These are phyloP conservation scores for Tanacetum coccineum DNA, from an alignment of 129 eudicot species.

Conservation along the genomic window DNA sequence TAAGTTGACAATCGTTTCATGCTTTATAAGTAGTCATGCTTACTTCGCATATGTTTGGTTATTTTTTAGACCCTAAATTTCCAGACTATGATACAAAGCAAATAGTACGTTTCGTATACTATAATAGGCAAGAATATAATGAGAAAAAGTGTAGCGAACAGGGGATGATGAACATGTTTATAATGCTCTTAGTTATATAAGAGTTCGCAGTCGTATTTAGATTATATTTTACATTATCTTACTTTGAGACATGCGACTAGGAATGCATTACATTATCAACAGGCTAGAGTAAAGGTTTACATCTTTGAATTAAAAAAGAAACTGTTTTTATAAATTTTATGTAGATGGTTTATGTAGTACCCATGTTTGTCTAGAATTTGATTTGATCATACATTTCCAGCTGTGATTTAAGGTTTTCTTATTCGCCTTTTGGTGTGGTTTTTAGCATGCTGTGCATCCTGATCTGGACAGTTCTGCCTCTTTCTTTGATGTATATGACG, in stretches of 20 bases:
- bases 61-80: neutral
- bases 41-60: neutral
- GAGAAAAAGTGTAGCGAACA: no score
- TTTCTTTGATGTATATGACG: constrained; percentile 97
- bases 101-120: neutral
- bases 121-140: no score
- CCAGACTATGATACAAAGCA: neutral
- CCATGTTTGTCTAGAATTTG: neutral
- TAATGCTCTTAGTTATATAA: no score
- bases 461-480: constrained; percentile 78
- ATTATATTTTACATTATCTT: no score
- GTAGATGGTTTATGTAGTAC: neutral
- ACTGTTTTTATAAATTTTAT: neutral
- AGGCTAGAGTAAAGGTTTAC: neutral
- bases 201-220: no score
- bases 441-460: constrained; percentile 84
- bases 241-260: no score
- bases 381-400: neutral
- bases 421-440: constrained; percentile 9
- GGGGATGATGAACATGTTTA: no score
- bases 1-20: constrained; percentile 37
- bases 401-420: no score
- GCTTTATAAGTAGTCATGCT: neutral
- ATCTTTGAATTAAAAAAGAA: neutral
- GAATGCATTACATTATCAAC: neutral